Conservation (phyloP, 2,329 filamentous ascomycete species). For the Nannizziopsis barbatae region DNA sequence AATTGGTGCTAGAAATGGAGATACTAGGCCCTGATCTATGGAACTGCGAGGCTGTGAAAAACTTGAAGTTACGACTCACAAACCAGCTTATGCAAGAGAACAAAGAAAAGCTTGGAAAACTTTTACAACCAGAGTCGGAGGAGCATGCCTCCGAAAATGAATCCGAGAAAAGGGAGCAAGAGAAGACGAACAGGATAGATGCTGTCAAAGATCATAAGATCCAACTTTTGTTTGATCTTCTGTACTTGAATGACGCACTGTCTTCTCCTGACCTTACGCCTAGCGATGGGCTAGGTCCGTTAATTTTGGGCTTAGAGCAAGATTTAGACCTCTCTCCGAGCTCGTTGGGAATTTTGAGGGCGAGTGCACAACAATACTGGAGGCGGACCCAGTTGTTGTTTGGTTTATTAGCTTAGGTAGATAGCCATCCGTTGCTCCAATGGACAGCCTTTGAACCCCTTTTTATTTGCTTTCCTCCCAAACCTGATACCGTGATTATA, state of each 20-base stretch:
- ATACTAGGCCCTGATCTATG: constrained; percentile 66
- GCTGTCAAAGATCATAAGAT: constrained; percentile 24
- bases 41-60: constrained; percentile 55
- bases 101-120: not conserved
- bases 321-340: not conserved
- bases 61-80: constrained; percentile 50
- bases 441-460: not conserved
- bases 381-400: constrained; percentile 73
- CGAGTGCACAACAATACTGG: constrained; percentile 55
- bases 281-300: not conserved
- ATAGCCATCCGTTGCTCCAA: not conserved
- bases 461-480: too few species aligned
- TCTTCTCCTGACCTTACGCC: constrained; percentile 21
- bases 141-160: not conserved
- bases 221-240: constrained; percentile 30
- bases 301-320: not conserved
- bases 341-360: constrained; percentile 3
- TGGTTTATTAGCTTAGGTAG: constrained; percentile 48
- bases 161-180: not conserved
- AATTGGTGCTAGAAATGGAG: constrained; percentile 56
- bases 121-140: not conserved
- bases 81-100: constrained; percentile 35
- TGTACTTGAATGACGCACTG: constrained; percentile 30
- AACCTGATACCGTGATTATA: not conserved
- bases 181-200: constrained; percentile 4